Conservation (phyloP, 495 filamentous ascomycete species). For the Neurospora discreta region DNA sequence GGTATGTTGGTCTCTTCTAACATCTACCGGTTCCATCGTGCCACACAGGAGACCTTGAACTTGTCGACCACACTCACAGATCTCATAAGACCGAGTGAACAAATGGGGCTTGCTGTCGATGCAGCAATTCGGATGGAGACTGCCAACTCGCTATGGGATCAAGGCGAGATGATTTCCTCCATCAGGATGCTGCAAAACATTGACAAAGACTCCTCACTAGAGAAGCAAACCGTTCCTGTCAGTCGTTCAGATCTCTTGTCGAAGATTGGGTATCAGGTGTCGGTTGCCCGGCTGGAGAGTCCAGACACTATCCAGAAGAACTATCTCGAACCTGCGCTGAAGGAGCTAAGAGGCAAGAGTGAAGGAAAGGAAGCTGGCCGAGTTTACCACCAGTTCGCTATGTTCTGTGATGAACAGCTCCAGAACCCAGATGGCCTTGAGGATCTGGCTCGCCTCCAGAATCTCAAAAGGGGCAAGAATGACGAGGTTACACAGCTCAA, state of each 20-base stretch:
- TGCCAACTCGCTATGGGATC: constrained; percentile 87
- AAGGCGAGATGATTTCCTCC: constrained; percentile 83
- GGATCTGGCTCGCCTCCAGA: constrained; percentile 72
- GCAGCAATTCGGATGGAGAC: constrained; percentile 65
- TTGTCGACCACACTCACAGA: constrained; percentile 68
- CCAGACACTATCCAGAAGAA: constrained; percentile 78
- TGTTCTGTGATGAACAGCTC: constrained; percentile 88
- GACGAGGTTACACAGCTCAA: constrained; percentile 62
- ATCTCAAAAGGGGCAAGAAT: constrained; percentile 68
- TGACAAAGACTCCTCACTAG: constrained; percentile 46
- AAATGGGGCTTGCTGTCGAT: constrained; percentile 61
- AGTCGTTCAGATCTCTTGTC: constrained; percentile 74
- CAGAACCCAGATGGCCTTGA: constrained; percentile 74
- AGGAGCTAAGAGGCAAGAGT: constrained; percentile 58
- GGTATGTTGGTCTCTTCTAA: constrained; percentile 61
- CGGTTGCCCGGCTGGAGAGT: constrained; percentile 85
- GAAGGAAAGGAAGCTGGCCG: constrained; percentile 67
- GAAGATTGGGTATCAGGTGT: constrained; percentile 76
- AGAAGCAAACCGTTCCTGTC: constrained; percentile 61
- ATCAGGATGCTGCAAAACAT: constrained; percentile 78
- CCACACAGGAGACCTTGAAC: constrained; percentile 75
- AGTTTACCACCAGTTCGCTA: constrained; percentile 89
- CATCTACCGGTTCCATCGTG: constrained; percentile 65
- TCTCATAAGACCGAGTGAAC: constrained; percentile 53
- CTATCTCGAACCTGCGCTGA: constrained; percentile 73